Percentiles rank a stretch among this genome's conserved stretches.
phyloP scores from a whole-genome alignment of 352 stramenopile species.

The Plasmopara viticola region DNA sequence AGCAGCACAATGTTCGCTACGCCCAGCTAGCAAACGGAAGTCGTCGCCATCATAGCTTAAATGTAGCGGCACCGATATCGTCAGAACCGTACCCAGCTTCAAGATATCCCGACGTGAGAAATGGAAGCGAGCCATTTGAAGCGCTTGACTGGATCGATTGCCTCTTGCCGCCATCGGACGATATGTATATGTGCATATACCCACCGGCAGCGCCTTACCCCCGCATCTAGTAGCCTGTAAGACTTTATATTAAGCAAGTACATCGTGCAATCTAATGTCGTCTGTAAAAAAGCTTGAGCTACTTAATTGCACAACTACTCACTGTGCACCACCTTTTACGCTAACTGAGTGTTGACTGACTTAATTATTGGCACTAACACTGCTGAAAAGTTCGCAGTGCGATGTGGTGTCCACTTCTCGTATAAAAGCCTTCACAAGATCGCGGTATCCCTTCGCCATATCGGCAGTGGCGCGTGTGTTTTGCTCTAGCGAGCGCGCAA shows the following conservation, averaged over 20 bases:
- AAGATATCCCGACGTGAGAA: conserved; percentile 6
- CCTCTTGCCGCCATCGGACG: conserved; percentile 35
- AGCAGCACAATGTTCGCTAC: conserved; percentile 26
- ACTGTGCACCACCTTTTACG: too few species aligned
- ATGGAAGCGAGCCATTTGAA: conserved; percentile 21
- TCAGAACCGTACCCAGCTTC: conserved; percentile 7
- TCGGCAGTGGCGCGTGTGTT: conserved; percentile 38
- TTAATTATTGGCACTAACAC: too few species aligned
- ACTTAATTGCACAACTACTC: too few species aligned
- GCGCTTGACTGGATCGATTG: conserved; percentile 57
- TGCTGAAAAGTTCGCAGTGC: too few species aligned
- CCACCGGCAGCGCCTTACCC: conserved; percentile 13
- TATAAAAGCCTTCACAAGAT: conserved; percentile 30
- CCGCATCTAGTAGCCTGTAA: conserved; percentile 24
- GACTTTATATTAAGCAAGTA: not conserved
- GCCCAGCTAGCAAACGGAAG: conserved; percentile 6
- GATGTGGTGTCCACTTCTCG: conserved; percentile 9
- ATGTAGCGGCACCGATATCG: conserved; percentile 7
- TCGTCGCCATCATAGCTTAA: conserved; percentile 18
- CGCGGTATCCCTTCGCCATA: conserved; percentile 37
- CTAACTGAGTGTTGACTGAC: too few species aligned
- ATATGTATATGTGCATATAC: conserved; percentile 39
- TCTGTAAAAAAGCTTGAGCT: too few species aligned
- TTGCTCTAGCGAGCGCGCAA: not conserved
- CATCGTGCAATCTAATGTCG: too few species aligned